Base-by-base conservation (phyloP, 345 rosid species). In the Geranium brycei region DNA sequence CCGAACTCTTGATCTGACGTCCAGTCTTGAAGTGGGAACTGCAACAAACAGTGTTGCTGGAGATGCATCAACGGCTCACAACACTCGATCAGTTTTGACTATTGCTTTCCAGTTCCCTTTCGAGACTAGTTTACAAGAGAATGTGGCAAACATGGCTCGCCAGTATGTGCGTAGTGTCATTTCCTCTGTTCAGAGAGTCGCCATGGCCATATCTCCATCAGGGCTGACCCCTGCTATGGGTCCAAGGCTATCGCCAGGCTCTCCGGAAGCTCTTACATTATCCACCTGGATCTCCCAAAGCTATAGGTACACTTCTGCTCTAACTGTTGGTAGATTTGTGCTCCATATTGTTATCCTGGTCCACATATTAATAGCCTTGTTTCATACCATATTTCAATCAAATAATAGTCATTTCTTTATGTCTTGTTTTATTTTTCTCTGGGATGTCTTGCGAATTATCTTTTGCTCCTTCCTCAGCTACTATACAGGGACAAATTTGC, bases 101-200 rank as follows among this genome's bases (percentile, higher is more conserved):
- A 91, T 95, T 17, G 99, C 99, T 31, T 91, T 95, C 73, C 99
- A 95, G 74, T 91, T 95, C 80, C 97, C 97, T 13, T 91, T 87
- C 58, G 97, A 91, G 65, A 79, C 76, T 80, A 86, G 77, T 73
- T 77, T 89, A 64, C 97, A 88, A 69, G 99, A 95, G 0, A 95
- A 84, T 75, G 99, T 95, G 64, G 93, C 95, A 1, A 77, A 82
- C 69, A 91, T 95, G 99, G 99, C 97, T 17, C 82, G 90, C 7
- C 97, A 95, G 72, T 95, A 95, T 47, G 81, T 95, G 5, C 82
- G 95, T 1, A 95, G 91, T 15, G 95, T 95, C 64, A 88, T 95
- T 62, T 84, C 96, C 13, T 84, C 99, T 0, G 96, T 95, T 51
- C 99, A 95, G 83, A 86, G 95, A 30, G 93, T 95, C 62, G 97